These are phyloP conservation scores for Sodiomyces alkalinus DNA, from an alignment of 2,329 filamentous ascomycete species.

Conservation along the genomic window DNA sequence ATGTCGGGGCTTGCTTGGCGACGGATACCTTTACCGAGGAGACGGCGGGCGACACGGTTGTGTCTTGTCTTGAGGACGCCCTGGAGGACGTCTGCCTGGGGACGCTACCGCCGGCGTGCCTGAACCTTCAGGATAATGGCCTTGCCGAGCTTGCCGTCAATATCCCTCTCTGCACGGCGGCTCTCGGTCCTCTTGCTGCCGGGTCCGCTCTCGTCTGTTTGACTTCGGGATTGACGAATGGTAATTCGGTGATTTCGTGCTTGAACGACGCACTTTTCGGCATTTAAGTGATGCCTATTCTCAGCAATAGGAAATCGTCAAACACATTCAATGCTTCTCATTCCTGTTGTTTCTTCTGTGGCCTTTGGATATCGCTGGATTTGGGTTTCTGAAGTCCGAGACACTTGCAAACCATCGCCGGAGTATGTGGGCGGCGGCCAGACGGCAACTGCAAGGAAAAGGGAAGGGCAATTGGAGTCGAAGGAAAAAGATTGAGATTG, in stretches of 20 bases:
- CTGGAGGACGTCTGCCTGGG: neutral
- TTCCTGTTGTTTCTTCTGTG: no score
- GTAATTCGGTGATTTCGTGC: neutral
- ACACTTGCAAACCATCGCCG: no score
- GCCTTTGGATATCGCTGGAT: no score
- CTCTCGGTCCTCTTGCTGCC: neutral
- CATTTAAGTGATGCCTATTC: no score
- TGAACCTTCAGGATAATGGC: neutral
- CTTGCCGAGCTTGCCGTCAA: neutral
- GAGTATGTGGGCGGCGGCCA: no score
- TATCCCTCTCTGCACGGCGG: neutral
- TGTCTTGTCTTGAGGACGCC: neutral
- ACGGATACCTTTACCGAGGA: neutral
- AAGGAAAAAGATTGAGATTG: no score
- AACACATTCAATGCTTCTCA: no score
- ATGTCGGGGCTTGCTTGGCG: neutral
- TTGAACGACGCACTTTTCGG: constrained; percentile 1
- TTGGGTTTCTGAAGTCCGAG: no score
- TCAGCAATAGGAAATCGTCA: no score
- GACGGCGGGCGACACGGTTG: neutral
- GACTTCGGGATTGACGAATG: neutral
- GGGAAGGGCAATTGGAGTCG: no score
- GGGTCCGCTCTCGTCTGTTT: neutral
- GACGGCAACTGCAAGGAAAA: no score
- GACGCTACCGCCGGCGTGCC: neutral